Percentiles rank a stretch among this genome's conserved stretches.
Conservation (phyloP, 2,329 filamentous ascomycete species). For the Pseudogymnoascus sp. region DNA sequence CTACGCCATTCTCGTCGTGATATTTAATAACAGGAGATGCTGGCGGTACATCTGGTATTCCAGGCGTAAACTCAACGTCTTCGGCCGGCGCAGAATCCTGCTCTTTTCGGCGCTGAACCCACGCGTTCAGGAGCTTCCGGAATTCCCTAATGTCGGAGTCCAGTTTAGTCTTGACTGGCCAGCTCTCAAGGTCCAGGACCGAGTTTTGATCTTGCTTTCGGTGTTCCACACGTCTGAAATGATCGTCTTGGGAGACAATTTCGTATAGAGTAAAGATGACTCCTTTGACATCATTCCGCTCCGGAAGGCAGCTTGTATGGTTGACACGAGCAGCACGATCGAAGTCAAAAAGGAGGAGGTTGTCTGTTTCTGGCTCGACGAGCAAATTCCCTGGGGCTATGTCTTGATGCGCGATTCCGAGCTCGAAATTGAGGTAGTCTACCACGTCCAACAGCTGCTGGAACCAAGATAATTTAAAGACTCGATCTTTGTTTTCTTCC, state of each 20-base stretch:
- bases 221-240: not conserved
- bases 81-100: no score
- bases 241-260: constrained; percentile 17
- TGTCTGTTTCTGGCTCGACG: constrained; percentile 29
- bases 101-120: no score
- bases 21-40: no score
- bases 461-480: constrained; percentile 33
- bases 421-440: constrained; percentile 33
- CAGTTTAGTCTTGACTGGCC: not conserved
- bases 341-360: constrained; percentile 34
- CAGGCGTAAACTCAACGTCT: no score
- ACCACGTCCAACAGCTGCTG: constrained; percentile 32
- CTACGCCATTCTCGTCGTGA: no score
- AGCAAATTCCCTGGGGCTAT: constrained; percentile 33
- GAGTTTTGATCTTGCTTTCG: not conserved
- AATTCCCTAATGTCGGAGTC: no score
- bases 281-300: constrained; percentile 23
- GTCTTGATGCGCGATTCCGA: constrained; percentile 35
- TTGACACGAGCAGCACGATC: not conserved
- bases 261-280: constrained; percentile 19
- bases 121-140: no score
- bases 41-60: no score
- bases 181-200: not conserved
- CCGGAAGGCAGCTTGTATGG: not conserved
- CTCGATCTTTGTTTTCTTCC: constrained; percentile 22